Percentiles rank a stretch among this genome's conserved stretches.
phyloP scores from a whole-genome alignment of 108 stramenopile species.

The Epithemia pelagica region DNA sequence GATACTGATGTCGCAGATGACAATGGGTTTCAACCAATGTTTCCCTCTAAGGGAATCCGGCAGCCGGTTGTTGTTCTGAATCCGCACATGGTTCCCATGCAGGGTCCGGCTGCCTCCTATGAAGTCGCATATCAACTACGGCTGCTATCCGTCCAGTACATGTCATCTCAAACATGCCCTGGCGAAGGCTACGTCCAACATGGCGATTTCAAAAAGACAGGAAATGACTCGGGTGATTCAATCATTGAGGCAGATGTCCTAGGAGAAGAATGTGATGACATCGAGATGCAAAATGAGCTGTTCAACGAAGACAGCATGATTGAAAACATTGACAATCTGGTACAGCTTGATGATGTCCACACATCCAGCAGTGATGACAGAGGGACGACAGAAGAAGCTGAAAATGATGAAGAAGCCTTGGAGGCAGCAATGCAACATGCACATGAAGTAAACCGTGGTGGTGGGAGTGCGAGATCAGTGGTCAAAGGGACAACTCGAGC shows the following conservation, averaged over 20 bases:
- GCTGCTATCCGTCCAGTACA: constrained; percentile 75
- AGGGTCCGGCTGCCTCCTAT: constrained; percentile 49
- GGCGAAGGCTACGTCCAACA: constrained; percentile 32
- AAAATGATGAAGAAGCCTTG: constrained; percentile 44
- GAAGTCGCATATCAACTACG: constrained; percentile 80
- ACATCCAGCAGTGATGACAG: constrained; percentile 3
- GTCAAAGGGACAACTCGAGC: constrained; percentile 73
- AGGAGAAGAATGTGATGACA: neutral
- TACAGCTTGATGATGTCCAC: neutral
- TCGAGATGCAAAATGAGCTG: too few species aligned
- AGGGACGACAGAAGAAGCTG: constrained; percentile 9
- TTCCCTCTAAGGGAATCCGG: constrained; percentile 10
- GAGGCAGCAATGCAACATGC: constrained; percentile 81
- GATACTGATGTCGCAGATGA: neutral
- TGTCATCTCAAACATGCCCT: constrained; percentile 48
- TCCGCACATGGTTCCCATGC: constrained; percentile 79
- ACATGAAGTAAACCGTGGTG: constrained; percentile 60
- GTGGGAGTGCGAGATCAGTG: constrained; percentile 33
- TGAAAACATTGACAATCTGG: constrained; percentile 18
- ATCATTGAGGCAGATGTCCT: constrained; percentile 8
- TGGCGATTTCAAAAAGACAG: neutral
- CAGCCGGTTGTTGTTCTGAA: constrained; percentile 79
- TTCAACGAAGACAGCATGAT: neutral
- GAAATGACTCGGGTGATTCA: constrained; percentile 9
- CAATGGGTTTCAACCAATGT: constrained; percentile 20